These are phyloP conservation scores for Euphorbia neoarborescens DNA, from an alignment of 441 rosid genomes.

Conservation along the genomic window DNA sequence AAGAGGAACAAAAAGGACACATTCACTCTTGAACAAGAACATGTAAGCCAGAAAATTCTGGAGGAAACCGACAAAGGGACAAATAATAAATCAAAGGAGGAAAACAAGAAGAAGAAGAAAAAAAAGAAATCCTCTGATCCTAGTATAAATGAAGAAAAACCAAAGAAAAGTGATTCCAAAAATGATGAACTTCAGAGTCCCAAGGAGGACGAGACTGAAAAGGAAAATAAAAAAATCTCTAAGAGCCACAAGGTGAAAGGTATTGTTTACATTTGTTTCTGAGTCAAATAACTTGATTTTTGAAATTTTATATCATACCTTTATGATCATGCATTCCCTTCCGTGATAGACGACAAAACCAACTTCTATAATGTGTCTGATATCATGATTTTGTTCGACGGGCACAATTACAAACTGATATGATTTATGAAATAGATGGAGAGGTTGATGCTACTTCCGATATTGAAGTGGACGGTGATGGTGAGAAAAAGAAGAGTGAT, in stretches of 20 bases:
- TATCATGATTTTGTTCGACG: constrained; percentile 4
- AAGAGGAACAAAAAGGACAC: constrained; percentile 26
- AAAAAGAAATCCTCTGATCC: constrained; percentile 22
- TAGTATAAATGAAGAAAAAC: constrained; percentile 16
- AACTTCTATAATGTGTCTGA: no score
- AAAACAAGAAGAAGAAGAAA: constrained; percentile 41
- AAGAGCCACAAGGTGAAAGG: constrained; percentile 30
- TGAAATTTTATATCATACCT: background rate
- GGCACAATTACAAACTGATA: constrained; percentile 20
- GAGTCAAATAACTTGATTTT: background rate
- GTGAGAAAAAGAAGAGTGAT: constrained; percentile 25
- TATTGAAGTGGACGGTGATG: background rate
- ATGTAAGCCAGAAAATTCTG: constrained; percentile 11
- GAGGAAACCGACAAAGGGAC: constrained; percentile 20
- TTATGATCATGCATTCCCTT: background rate
- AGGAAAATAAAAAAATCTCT: constrained; percentile 25
- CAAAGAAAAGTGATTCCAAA: constrained; percentile 17
- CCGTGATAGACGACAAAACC: background rate
- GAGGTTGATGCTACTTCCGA: background rate
- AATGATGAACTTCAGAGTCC: constrained; percentile 18
- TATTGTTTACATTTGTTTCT: constrained; percentile 10
- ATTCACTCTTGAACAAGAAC: constrained; percentile 20
- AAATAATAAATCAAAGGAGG: no score
- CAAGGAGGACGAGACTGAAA: constrained; percentile 19
- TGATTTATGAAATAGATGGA: constrained; percentile 8